Percentiles rank a stretch among this genome's conserved stretches.
These are phyloP conservation scores for Pseudopithomyces chartarum DNA, from an alignment of 2,329 filamentous ascomycete species.

Conservation along the genomic window DNA sequence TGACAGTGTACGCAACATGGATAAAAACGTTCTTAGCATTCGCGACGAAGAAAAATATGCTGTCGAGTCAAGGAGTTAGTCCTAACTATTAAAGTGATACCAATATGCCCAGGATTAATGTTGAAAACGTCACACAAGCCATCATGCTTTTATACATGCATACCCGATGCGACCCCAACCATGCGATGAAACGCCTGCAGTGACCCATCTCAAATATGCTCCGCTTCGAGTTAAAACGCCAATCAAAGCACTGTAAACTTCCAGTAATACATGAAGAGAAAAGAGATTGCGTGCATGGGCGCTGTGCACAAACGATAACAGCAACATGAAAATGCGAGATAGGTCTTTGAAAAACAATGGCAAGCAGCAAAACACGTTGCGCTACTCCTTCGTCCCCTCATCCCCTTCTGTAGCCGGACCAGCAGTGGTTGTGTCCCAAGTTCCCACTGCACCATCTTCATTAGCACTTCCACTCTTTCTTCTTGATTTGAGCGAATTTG, in stretches of 20 bases:
- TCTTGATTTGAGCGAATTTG: slow-evolving; percentile 12
- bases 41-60: too few relatives aligned
- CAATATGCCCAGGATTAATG: neutral
- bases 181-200: neutral
- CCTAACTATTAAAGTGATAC: neutral
- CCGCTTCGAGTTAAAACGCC: neutral
- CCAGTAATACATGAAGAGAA: slow-evolving; percentile 1
- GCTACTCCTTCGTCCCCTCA: neutral
- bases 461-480: slow-evolving; percentile 8
- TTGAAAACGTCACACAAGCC: neutral
- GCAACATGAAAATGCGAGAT: neutral
- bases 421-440: slow-evolving; percentile 1
- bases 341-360: neutral
- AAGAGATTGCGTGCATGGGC: neutral
- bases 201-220: neutral
- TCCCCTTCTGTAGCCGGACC: neutral
- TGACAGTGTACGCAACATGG: too few relatives aligned
- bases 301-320: neutral
- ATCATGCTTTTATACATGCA: neutral
- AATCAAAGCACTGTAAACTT: neutral
- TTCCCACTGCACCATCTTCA: neutral
- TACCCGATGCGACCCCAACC: neutral
- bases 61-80: too few relatives aligned
- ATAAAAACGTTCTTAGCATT: too few relatives aligned
- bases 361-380: neutral